Percentiles rank a stretch among this genome's conserved stretches.
Conservation (phyloP, 495 filamentous ascomycete genomes). For the Penicillium turbatum region DNA sequence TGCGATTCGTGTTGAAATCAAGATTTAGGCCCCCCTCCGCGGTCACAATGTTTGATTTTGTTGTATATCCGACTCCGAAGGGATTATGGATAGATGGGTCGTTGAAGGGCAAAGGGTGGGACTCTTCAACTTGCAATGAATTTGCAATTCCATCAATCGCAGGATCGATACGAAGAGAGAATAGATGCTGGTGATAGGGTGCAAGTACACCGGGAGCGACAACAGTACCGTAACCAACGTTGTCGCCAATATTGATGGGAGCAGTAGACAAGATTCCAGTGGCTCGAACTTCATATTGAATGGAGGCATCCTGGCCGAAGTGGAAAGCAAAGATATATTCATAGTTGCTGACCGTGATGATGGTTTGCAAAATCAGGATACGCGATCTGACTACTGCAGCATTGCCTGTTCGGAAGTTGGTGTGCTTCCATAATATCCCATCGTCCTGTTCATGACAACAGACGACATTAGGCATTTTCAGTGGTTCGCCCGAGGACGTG, state of each 20-base stretch:
- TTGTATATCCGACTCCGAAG: conserved; percentile 68
- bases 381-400: conserved; percentile 54
- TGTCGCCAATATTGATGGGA: conserved; percentile 57
- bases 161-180: conserved; percentile 82
- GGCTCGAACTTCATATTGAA: conserved; percentile 76
- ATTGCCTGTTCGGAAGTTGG: conserved; percentile 59
- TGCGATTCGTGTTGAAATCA: conserved; percentile 56
- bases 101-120: conserved; percentile 61
- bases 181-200: conserved; percentile 82
- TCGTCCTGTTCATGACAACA: conserved; percentile 66
- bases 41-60: conserved; percentile 49
- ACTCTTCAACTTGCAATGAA: conserved; percentile 64
- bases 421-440: conserved; percentile 67
- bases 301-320: conserved; percentile 75
- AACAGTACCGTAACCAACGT: conserved; percentile 68
- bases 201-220: conserved; percentile 82
- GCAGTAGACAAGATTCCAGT: conserved; percentile 82
- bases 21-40: conserved; percentile 61
- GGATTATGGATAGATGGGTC: conserved; percentile 58
- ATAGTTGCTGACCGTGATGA: conserved; percentile 78
- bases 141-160: conserved; percentile 69
- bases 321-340: conserved; percentile 83
- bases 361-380: conserved; percentile 63
- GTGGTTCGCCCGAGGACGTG: conserved; percentile 47
- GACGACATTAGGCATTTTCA: conserved; percentile 53